Evolutionary conservation across 2,329 filamentous ascomycete genomes (phyloP).

Genomic region (Ceratocystis variospora): DNA sequence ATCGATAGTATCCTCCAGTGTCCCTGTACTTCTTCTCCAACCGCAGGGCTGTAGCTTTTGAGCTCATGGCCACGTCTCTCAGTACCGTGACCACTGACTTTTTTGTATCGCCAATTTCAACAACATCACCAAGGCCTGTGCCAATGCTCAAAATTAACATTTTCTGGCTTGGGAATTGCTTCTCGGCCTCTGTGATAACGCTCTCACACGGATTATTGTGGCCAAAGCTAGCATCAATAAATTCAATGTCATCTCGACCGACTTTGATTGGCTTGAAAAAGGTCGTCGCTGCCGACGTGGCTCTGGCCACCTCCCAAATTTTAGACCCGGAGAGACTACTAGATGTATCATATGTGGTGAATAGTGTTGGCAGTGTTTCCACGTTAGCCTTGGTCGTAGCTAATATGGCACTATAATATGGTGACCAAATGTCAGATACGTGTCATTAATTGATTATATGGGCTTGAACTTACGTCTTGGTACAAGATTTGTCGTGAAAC

Average conservation of each 20-base stretch:
- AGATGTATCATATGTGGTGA: constrained; percentile 24
- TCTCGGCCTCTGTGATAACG: constrained; percentile 24
- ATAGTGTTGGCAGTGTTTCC: constrained; percentile 21
- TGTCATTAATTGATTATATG: not conserved
- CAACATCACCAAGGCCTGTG: constrained; percentile 22
- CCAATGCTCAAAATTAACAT: constrained; percentile 23
- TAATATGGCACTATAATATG: not conserved
- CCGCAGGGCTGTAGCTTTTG: not conserved
- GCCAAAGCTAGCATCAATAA: constrained; percentile 25
- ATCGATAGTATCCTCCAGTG: constrained; percentile 22
- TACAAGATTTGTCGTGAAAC: not conserved
- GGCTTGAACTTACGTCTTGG: not conserved
- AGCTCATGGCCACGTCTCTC: not conserved
- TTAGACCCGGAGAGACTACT: constrained; percentile 21
- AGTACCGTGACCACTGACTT: not conserved
- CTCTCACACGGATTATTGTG: constrained; percentile 26
- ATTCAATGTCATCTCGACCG: constrained; percentile 23
- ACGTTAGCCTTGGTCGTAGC: not conserved
- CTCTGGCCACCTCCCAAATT: constrained; percentile 25
- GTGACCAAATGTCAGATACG: not conserved
- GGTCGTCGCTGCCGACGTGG: constrained; percentile 24
- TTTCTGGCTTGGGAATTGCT: constrained; percentile 21
- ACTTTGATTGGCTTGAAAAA: constrained; percentile 25
- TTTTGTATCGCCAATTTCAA: constrained; percentile 19
- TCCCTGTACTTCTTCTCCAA: constrained; percentile 20